These are phyloP conservation scores for Lophiotrema nucula DNA, from an alignment of 495 filamentous ascomycete genomes.

Conservation along the genomic window DNA sequence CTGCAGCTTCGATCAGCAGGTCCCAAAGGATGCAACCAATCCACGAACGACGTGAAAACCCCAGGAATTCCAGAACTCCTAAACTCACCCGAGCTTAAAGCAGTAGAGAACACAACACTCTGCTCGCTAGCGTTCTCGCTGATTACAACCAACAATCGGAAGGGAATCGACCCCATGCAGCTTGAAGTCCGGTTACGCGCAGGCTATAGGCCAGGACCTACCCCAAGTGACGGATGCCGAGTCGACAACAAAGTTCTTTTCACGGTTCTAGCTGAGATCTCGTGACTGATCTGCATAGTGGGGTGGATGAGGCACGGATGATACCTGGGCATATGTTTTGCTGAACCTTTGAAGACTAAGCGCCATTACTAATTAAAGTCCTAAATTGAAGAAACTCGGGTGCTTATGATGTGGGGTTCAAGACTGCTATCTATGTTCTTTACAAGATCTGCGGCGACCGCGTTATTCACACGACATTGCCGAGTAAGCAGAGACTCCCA, in stretches of 20 bases:
- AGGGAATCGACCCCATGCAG: neutral
- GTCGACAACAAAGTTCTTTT: neutral
- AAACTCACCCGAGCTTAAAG: neutral
- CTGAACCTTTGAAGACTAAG: too few species aligned
- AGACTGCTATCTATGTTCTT: too few species aligned
- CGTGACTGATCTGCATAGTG: neutral
- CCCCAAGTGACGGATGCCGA: neutral
- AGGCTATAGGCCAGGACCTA: neutral
- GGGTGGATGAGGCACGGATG: too few species aligned
- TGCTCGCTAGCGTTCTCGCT: neutral
- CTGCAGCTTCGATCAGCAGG: neutral
- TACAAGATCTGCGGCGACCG: too few species aligned
- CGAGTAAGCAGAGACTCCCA: too few species aligned
- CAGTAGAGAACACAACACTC: neutral
- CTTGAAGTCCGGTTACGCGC: neutral
- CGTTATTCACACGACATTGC: too few species aligned
- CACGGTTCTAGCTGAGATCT: neutral
- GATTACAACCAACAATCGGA: neutral
- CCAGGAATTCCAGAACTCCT: neutral
- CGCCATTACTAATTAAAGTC: too few species aligned
- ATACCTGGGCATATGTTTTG: too few species aligned
- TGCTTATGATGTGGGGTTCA: too few species aligned
- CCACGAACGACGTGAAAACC: too few species aligned
- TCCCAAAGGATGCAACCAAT: neutral
- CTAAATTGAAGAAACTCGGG: too few species aligned